Percentiles rank a stretch among this genome's conserved stretches.
These are phyloP conservation scores for Backusella westeae DNA, from an alignment of 192 early-diverging fungal species.

Conservation along the genomic window DNA sequence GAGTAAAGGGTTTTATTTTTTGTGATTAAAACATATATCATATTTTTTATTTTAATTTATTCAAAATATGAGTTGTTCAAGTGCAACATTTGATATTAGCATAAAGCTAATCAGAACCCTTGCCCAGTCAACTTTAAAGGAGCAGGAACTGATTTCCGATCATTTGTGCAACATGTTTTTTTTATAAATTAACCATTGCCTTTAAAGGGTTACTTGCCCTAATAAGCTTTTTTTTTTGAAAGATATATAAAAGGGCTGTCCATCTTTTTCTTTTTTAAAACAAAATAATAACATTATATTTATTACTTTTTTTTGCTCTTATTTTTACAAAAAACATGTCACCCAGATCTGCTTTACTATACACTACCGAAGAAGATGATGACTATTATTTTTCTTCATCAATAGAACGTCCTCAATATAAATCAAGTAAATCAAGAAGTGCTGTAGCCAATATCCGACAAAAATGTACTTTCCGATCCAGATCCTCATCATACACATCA, in stretches of 20 bases:
- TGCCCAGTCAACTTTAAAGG: background rate
- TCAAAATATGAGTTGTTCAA: background rate
- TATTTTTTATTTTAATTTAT: background rate
- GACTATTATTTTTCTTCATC: background rate
- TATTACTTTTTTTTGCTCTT: background rate
- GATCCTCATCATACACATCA: background rate
- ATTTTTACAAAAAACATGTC: background rate
- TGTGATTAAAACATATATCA: background rate
- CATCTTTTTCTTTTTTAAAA: background rate
- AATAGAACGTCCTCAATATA: background rate
- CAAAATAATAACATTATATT: background rate
- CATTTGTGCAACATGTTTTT: background rate
- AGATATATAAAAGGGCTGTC: background rate
- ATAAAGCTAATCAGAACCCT: background rate
- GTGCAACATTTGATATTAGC: conserved; percentile 4
- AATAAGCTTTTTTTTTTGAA: background rate
- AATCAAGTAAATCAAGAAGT: conserved; percentile 3
- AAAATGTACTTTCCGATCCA: background rate
- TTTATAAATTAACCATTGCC: background rate
- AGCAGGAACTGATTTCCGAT: conserved; percentile 6
- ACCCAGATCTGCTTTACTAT: background rate
- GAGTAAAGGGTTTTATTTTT: background rate
- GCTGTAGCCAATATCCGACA: background rate
- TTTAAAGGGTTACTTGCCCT: background rate
- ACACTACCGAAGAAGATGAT: background rate